Conservation (phyloP, 2,329 filamentous ascomycete species). For the Neonectria faginata region DNA sequence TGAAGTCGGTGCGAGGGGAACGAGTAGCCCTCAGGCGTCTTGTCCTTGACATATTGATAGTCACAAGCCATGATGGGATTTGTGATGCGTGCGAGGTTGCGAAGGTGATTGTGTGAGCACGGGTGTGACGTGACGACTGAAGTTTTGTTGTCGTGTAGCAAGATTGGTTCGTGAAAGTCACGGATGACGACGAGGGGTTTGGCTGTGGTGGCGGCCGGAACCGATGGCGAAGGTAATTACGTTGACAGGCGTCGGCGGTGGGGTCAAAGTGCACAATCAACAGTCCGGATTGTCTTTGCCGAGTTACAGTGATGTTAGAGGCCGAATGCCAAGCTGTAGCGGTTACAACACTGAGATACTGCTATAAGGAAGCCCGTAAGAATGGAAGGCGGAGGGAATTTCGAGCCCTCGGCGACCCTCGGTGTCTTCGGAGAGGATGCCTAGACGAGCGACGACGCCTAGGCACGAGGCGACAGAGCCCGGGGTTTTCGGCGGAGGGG, state of each 20-base stretch:
- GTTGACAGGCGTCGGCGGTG: slow-evolving; percentile 3
- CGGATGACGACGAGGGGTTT: slow-evolving; percentile 23
- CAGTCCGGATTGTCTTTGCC: slow-evolving; percentile 8
- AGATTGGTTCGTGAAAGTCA: slow-evolving; percentile 12
- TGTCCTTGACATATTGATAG: slow-evolving; percentile 50
- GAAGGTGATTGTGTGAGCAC: slow-evolving; percentile 2
- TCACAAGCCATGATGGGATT: slow-evolving; percentile 44
- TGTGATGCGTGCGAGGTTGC: slow-evolving; percentile 22
- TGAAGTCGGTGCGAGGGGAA: slow-evolving; percentile 72
- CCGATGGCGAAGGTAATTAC: slow-evolving; percentile 8
- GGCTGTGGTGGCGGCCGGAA: slow-evolving; percentile 15
- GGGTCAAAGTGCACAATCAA: slow-evolving; percentile 5
- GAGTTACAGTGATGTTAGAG: background rate
- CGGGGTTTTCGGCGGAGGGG: slow-evolving; percentile 8
- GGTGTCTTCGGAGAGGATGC: slow-evolving; percentile 15
- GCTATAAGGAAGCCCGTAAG: background rate
- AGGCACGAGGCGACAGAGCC: background rate
- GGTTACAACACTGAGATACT: background rate
- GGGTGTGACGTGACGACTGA: background rate
- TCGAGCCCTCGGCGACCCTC: slow-evolving; percentile 13
- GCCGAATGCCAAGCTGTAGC: background rate
- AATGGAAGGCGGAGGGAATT: slow-evolving; percentile 8
- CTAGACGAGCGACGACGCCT: slow-evolving; percentile 6
- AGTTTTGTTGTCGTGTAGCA: background rate
- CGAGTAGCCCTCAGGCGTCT: slow-evolving; percentile 59